A percentile compares a stretch with the other conserved stretches of the same genome.
Conservation (phyloP, 352 stramenopile species). For the Phytopythium helicoides region DNA sequence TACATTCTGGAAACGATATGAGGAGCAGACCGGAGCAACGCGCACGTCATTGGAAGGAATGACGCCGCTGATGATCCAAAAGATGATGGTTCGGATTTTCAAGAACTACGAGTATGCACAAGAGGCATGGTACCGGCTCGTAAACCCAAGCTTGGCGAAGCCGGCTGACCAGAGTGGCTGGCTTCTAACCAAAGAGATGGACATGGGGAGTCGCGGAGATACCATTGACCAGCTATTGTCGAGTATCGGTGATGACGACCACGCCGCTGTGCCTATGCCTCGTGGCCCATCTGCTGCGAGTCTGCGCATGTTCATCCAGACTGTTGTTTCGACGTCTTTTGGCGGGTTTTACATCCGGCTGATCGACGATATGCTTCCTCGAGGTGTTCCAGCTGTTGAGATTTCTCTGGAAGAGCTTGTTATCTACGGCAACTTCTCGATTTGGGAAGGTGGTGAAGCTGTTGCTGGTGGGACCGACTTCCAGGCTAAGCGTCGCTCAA, state of each 20-base stretch:
- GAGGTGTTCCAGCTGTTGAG: constrained; percentile 75
- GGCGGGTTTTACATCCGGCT: constrained; percentile 85
- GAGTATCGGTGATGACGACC: constrained; percentile 49
- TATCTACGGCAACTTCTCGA: constrained; percentile 67
- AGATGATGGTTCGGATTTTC: constrained; percentile 86
- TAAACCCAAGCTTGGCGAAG: constrained; percentile 73
- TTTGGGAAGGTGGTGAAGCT: constrained; percentile 52
- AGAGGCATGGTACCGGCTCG: constrained; percentile 78
- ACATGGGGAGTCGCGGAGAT: constrained; percentile 68
- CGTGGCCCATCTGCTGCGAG: constrained; percentile 6
- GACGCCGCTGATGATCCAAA: constrained; percentile 56
- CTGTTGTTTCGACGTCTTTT: constrained; percentile 77
- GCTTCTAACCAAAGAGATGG: constrained; percentile 80
- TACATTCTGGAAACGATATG: constrained; percentile 73
- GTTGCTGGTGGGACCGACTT: neutral
- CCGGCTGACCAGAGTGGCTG: constrained; percentile 64
- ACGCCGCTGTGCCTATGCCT: constrained; percentile 2
- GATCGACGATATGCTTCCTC: constrained; percentile 79
- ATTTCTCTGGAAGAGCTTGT: constrained; percentile 72
- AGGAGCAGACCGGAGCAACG: constrained; percentile 61
- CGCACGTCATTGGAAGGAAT: constrained; percentile 60
- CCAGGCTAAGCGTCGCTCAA: constrained; percentile 36
- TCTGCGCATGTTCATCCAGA: constrained; percentile 74
- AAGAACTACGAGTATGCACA: constrained; percentile 87
- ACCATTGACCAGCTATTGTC: constrained; percentile 79